Evolutionary conservation across 1,139 yeast species (phyloP), one percentile per base, ranked within the genome.

Genomic region (Pichia sp.): DNA sequence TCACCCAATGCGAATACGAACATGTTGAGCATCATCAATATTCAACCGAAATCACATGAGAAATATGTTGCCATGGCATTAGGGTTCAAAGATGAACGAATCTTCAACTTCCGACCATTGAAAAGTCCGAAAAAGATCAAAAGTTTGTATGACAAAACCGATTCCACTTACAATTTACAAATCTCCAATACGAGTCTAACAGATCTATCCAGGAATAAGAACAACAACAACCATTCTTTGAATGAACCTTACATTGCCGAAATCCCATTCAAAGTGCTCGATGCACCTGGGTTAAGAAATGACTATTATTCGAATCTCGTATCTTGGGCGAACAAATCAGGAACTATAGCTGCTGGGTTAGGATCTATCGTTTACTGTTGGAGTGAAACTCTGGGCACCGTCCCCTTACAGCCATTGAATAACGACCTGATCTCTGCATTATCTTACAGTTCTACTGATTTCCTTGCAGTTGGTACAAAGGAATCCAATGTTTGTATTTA

Each of bases 281-380:
- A 84, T 59, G 95, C 95, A 0, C 93, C 91, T 0, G 81, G 82
- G 0, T 66, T 90, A 44, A 70, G 85, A 50, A 85, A 88, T 60
- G 96, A 90, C 62, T 90, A 83, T 62, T 90, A 90, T 65, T 76
- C 89, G 1, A 86, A 87, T 58, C 69, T 86, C 42, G 77, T 89
- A 0, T 77, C 91, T 11, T 89, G 96, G 96, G 81, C 91, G 0
- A 62, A 64, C 3, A 60, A 60, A 22, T 67, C 79, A 1, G 74
- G 74, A 24, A 71, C 71, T 30, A 69, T 89, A 0, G 85, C 85
- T 0, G 91, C 89, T 1, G 97, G 93, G 0, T 66, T 89, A 34
- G 83, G 81, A 0, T 60, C 69, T 2, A 69, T 74, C 8, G 85
- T 81, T 0, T 86, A 79, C 60, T 60, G 83, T 30, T 90, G 96